Evolutionary conservation across 805 yeast genomes (phyloP), one percentile per base, ranked within the genome.

Genomic region (Candida railenensis): DNA sequence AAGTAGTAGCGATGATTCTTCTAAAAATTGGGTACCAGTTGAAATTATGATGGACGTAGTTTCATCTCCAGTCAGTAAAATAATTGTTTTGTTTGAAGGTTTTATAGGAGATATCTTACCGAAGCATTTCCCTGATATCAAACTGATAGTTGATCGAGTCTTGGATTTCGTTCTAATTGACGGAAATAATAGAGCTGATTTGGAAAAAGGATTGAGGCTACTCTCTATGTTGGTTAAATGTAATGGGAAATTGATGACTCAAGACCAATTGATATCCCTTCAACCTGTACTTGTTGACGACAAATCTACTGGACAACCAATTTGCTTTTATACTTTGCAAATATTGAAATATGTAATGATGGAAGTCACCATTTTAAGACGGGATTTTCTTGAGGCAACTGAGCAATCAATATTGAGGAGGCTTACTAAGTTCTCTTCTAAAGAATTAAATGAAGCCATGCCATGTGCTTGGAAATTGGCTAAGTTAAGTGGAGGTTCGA

Each of bases 391-490:
- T 22, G 50, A 61, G 19, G 75, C 72, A 8, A 71, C 83, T 14
- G 84, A 81, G 57, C 55, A 70, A 0, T 70, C 78, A 2, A 54
- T 88, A n/a, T 58, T 87, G 50, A 68, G 69, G 30, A 66, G 78
- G 28, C 61, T 88, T 28, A 83, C 91, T 2, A 83, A 78, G 50
- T 77, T 84, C 63, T 77, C 74, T 43, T 72, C 75, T 0, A 70
- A 61, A 47, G 94, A 87, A 53, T 62, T 88, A 7, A 79, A 79
- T n/a, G 83, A 83, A 56, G 96, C 92, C 0, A 76, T 88, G 61
- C 89, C 90, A 1, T 74, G 88, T 47, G 63, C 81, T 3, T 82
- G 89, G 85, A 62, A 62, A 7, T 65, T 87, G 0, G 74, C 87
- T 2, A 56, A 52, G 2, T 63, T 77, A 54, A 69, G 74, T 36